Evolutionary conservation across 192 early-diverging fungal species (phyloP).

Genomic region (Podila minutissima): DNA sequence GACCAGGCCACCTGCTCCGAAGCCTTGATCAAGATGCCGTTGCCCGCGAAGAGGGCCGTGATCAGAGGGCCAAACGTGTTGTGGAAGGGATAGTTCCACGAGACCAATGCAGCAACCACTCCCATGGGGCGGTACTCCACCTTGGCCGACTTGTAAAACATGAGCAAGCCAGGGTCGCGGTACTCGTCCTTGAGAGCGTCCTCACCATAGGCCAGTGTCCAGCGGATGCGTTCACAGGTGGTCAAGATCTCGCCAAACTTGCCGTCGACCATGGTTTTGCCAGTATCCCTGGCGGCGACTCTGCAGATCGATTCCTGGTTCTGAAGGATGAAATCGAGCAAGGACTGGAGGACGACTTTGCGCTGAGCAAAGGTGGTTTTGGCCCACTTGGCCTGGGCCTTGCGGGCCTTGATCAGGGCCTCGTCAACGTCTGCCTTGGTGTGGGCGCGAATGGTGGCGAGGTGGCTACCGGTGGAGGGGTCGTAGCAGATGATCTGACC

Average conservation of each 20-base stretch:
- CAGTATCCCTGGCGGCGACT: constrained; percentile 78
- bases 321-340: constrained; percentile 74
- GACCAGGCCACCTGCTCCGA: constrained; percentile 90
- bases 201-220: constrained; percentile 85
- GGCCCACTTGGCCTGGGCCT: constrained; percentile 75
- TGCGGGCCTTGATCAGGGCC: constrained; percentile 62
- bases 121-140: constrained; percentile 86
- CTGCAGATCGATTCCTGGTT: constrained; percentile 83
- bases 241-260: constrained; percentile 86
- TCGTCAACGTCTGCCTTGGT: constrained; percentile 66
- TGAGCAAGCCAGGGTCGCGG: constrained; percentile 73
- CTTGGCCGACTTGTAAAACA: constrained; percentile 79
- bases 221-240: constrained; percentile 80
- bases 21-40: constrained; percentile 86
- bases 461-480: constrained; percentile 81
- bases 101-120: constrained; percentile 82
- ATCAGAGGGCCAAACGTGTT: constrained; percentile 83
- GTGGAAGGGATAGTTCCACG: constrained; percentile 92
- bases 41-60: constrained; percentile 85
- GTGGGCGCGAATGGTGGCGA: constrained; percentile 68
- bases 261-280: constrained; percentile 87
- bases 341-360: constrained; percentile 71
- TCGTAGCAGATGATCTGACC: constrained; percentile 82
- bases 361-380: constrained; percentile 78
- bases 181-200: constrained; percentile 69